Conservation (phyloP, 1,284 basidiomycete species). For the Boletellus deceptivus region DNA sequence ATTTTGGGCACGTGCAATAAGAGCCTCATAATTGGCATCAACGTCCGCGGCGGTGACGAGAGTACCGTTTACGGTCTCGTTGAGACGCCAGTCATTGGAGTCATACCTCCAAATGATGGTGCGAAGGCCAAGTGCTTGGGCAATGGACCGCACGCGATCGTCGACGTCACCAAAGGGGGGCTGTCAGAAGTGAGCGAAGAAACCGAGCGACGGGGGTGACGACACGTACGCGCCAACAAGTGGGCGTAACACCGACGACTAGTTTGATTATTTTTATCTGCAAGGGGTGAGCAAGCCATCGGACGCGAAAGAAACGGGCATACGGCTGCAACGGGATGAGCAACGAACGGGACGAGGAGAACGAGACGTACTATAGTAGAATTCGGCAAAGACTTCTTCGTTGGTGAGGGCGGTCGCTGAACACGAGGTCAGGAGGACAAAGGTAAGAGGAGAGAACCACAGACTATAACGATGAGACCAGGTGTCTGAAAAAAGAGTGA, state of each 20-base stretch:
- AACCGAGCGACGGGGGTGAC: neutral
- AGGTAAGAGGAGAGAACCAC: neutral
- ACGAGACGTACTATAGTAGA: constrained; percentile 62
- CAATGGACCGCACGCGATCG: constrained; percentile 71
- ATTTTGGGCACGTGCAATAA: constrained; percentile 39
- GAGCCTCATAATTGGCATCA: constrained; percentile 40
- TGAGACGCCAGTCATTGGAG: constrained; percentile 67
- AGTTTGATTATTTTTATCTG: constrained; percentile 52
- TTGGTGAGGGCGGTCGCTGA: constrained; percentile 70
- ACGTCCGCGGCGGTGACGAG: constrained; percentile 42
- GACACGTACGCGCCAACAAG: constrained; percentile 57
- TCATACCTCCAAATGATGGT: constrained; percentile 69
- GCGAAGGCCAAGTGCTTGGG: constrained; percentile 55
- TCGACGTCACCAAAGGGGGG: constrained; percentile 65
- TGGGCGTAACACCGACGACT: constrained; percentile 62
- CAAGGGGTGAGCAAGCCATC: constrained; percentile 1
- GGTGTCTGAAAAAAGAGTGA: constrained; percentile 39
- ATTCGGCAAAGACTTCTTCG: constrained; percentile 74
- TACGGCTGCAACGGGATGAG: constrained; percentile 24
- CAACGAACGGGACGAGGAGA: neutral
- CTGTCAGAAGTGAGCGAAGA: constrained; percentile 20
- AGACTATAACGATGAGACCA: constrained; percentile 60
- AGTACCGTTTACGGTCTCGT: constrained; percentile 30
- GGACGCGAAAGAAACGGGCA: neutral
- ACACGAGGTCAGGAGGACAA: neutral